Percentiles rank a stretch among this genome's conserved stretches.
These are phyloP conservation scores for Ogataea ramenticola DNA, from an alignment of 805 yeast genomes.

Conservation along the genomic window DNA sequence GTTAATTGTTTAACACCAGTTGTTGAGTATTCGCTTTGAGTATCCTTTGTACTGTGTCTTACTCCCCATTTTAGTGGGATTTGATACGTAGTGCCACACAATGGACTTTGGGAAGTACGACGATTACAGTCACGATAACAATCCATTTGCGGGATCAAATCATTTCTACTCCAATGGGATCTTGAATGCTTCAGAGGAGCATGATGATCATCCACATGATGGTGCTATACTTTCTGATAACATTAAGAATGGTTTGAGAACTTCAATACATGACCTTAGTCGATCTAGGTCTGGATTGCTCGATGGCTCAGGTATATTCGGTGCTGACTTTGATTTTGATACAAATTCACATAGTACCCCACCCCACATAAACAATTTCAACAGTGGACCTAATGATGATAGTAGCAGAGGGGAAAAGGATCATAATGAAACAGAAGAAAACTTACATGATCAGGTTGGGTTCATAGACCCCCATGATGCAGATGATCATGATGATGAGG, in stretches of 20 bases:
- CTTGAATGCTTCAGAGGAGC: constrained; percentile 1
- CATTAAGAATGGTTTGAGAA: too few relatives aligned
- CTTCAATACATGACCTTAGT: neutral
- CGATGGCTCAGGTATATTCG: neutral
- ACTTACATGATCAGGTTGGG: neutral
- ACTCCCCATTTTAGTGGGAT: neutral
- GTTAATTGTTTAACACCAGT: too few relatives aligned
- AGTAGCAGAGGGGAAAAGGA: neutral
- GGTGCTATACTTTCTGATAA: too few relatives aligned
- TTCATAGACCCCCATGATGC: neutral
- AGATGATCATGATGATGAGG: constrained; percentile 2
- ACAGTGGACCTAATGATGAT: too few relatives aligned
- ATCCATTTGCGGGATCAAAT: constrained; percentile 29
- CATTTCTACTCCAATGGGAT: constrained; percentile 24
- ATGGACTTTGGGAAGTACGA: constrained; percentile 25
- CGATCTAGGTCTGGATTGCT: neutral
- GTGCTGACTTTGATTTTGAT: neutral
- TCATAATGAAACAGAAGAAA: neutral
- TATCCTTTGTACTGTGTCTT: too few relatives aligned
- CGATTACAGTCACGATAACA: constrained; percentile 26
- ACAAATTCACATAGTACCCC: neutral
- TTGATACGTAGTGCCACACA: neutral
- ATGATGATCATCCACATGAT: too few relatives aligned
- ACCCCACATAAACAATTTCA: neutral
- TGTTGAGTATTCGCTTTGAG: too few relatives aligned